Evolutionary conservation across 1,284 basidiomycete species (phyloP).

Genomic region (Fomitopsis schrenkii): DNA sequence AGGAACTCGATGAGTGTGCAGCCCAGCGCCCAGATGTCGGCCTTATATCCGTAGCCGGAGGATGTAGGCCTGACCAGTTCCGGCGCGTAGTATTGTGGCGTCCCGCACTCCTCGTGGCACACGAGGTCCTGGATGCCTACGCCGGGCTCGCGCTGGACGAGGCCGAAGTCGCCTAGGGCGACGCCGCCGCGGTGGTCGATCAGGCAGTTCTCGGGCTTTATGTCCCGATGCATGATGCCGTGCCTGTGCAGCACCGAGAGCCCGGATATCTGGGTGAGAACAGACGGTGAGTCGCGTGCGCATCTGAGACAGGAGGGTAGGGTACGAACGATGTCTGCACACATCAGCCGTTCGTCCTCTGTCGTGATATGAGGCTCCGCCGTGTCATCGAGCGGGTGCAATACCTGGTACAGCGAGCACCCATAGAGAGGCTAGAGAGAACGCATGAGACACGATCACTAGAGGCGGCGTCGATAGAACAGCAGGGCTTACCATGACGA

Average conservation of each 20-base stretch:
- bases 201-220: conserved; percentile 64
- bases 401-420: no score
- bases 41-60: not conserved
- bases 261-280: no score
- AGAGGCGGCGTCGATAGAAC: no score
- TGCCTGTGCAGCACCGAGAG: conserved; percentile 12
- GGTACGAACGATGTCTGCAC: no score
- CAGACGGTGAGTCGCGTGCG: no score
- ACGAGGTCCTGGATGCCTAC: not conserved
- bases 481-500: conserved; percentile 17
- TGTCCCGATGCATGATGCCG: conserved; percentile 31
- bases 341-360: no score
- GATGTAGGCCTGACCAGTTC: not conserved
- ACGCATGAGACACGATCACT: no score
- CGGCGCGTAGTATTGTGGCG: not conserved
- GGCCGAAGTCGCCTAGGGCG: conserved; percentile 41
- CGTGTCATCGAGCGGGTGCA: no score
- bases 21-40: not conserved
- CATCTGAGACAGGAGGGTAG: no score
- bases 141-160: not conserved
- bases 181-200: conserved; percentile 58
- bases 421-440: no score
- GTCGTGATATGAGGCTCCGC: no score
- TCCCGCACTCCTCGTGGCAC: not conserved
- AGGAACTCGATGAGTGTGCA: not conserved